phyloP scores from a whole-genome alignment of 2,329 filamentous ascomycete species.

The Hypoxylon sp. region DNA sequence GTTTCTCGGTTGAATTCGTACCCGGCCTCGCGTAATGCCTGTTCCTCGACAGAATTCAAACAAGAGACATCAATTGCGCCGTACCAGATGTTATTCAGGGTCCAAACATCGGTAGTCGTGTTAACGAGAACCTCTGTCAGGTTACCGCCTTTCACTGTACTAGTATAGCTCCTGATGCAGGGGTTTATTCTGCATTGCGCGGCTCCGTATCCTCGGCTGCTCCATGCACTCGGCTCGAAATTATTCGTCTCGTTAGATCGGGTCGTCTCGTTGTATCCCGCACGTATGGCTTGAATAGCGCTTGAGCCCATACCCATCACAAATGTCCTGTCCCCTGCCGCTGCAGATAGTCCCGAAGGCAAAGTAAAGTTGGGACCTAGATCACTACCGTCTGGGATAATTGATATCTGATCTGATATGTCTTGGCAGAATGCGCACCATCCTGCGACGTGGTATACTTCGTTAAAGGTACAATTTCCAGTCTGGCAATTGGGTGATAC shows the following conservation, averaged over 20 bases:
- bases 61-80: conserved; percentile 18
- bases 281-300: conserved; percentile 17
- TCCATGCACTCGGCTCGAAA: conserved; percentile 13
- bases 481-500: conserved; percentile 16
- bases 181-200: conserved; percentile 25
- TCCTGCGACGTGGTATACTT: conserved; percentile 18
- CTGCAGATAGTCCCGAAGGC: conserved; percentile 24
- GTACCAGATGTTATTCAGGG: not conserved
- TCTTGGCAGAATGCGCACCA: conserved; percentile 31
- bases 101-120: conserved; percentile 1
- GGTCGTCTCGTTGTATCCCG: not conserved
- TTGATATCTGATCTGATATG: conserved; percentile 24
- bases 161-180: conserved; percentile 22
- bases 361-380: conserved; percentile 18
- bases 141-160: conserved; percentile 8
- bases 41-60: conserved; percentile 14
- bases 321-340: conserved; percentile 6
- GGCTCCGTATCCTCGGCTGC: conserved; percentile 23
- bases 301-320: conserved; percentile 1
- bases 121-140: conserved; percentile 25
- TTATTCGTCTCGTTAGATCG: not conserved
- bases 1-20: conserved; percentile 18
- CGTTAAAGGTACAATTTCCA: conserved; percentile 30
- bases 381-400: not conserved
- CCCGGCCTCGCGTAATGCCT: conserved; percentile 16